Base-by-base conservation (phyloP, 257 asterid genomes). In the Ilex aquifolium region DNA sequence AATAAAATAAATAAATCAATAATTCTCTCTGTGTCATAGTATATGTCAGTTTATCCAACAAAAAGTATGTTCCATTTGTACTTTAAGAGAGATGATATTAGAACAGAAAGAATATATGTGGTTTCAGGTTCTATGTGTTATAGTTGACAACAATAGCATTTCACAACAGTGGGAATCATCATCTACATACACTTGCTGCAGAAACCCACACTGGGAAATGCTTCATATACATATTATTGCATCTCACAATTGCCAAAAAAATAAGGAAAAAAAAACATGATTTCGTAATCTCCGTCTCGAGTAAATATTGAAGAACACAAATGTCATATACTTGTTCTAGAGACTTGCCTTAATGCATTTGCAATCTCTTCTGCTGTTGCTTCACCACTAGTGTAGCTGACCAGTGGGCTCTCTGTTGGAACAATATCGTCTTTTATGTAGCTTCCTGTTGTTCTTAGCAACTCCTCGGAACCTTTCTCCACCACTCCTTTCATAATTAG, bases 341-440 rank as follows among this genome's bases (percentile, higher is more conserved):
- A 81, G 67, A 85, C 71, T 44, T 82, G 74, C 67, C 72, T 85
- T 11, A 90, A 52, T 21, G 83, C 74, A 58, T 72, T 76, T 1
- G 78, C 81, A 40, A 90, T 80, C 60, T 78, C 83, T 39, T 85
- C 87, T 0, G 87, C 75, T 62, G 70, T 74, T 13, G 80, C 89
- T 11, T 62, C 70, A 59, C 68, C 82, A 5, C 66, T 71, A 5
- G 72, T 42, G 55, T 69, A 75, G 61, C 85, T 74, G 31, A 90
- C 56, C 21, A 74, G 69, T 0, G 88, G 92, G 72, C 87, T 85
- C 39, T 85, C 92, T 31, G 60, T 63, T 1, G 95, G 97, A 50
- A 87, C 90, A 11, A 85, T 69, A 36, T 90, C 97, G 2, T 90
- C 97, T 72, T 83, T 85, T 4, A 62, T 76, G 79, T 83, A 90